Conservation (phyloP, 148 eudicot genomes). For the Chenopodium berlandieri region DNA sequence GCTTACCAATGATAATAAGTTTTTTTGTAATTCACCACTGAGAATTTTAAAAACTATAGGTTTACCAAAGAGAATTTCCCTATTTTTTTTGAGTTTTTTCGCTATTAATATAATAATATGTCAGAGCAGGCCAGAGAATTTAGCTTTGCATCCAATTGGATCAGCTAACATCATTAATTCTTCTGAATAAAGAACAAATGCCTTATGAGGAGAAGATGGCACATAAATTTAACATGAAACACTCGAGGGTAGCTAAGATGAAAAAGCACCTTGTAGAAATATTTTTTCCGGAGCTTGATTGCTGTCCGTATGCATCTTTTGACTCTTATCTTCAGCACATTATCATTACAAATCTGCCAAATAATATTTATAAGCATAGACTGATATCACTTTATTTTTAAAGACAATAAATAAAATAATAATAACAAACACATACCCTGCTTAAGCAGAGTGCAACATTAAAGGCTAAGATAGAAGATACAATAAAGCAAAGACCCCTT, state of each 20-base stretch:
- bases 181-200: background rate
- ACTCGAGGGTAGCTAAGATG: background rate
- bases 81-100: too few species aligned
- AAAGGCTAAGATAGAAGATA: background rate
- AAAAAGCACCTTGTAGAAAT: slow-evolving; percentile 75
- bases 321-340: slow-evolving; percentile 81
- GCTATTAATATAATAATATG: too few species aligned
- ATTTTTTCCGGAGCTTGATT: slow-evolving; percentile 89
- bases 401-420: background rate
- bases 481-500: background rate
- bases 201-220: background rate
- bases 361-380: background rate
- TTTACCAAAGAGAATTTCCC: too few species aligned
- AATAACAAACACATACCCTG: background rate
- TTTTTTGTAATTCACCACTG: too few species aligned
- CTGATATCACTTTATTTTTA: background rate
- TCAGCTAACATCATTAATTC: background rate
- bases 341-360: slow-evolving; percentile 92
- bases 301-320: slow-evolving; percentile 85
- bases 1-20: too few species aligned
- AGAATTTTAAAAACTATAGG: too few species aligned
- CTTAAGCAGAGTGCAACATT: background rate
- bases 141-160: background rate
- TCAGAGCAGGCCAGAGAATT: too few species aligned
- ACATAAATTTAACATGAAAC: background rate